A percentile compares a stretch with the other conserved stretches of the same genome.
These are phyloP conservation scores for Cicer cuneatum DNA, from an alignment of 306 rosid genomes.

Conservation along the genomic window DNA sequence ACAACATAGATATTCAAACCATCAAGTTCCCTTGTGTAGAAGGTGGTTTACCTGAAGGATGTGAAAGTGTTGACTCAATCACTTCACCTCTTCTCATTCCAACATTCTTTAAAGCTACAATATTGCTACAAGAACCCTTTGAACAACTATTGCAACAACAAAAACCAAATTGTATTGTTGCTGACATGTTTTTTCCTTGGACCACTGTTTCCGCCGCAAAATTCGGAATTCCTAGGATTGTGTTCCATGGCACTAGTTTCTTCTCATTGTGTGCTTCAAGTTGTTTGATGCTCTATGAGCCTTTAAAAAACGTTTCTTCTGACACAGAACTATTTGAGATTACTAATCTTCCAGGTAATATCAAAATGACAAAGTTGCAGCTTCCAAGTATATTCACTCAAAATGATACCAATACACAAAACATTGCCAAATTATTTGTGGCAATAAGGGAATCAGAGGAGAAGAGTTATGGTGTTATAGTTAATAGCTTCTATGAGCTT, in stretches of 20 bases:
- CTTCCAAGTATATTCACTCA: neutral
- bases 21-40: constrained; percentile 37
- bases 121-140: constrained; percentile 39
- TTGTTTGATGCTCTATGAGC: constrained; percentile 23
- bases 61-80: constrained; percentile 34
- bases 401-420: neutral
- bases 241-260: constrained; percentile 44
- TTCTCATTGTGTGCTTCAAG: constrained; percentile 41
- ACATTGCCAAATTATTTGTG: neutral
- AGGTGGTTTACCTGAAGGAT: constrained; percentile 49
- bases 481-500: constrained; percentile 65
- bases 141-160: constrained; percentile 35
- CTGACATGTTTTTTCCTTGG: constrained; percentile 49
- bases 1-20: constrained; percentile 21
- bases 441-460: constrained; percentile 15
- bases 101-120: constrained; percentile 6
- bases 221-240: constrained; percentile 47
- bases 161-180: constrained; percentile 39
- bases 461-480: constrained; percentile 57
- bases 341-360: constrained; percentile 52
- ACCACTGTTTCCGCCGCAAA: constrained; percentile 43
- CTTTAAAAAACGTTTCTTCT: constrained; percentile 49
- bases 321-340: constrained; percentile 50
- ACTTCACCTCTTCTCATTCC: neutral
- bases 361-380: constrained; percentile 46